These are phyloP conservation scores for Talaromyces atroroseus DNA, from an alignment of 2,329 filamentous ascomycete species.

Conservation along the genomic window DNA sequence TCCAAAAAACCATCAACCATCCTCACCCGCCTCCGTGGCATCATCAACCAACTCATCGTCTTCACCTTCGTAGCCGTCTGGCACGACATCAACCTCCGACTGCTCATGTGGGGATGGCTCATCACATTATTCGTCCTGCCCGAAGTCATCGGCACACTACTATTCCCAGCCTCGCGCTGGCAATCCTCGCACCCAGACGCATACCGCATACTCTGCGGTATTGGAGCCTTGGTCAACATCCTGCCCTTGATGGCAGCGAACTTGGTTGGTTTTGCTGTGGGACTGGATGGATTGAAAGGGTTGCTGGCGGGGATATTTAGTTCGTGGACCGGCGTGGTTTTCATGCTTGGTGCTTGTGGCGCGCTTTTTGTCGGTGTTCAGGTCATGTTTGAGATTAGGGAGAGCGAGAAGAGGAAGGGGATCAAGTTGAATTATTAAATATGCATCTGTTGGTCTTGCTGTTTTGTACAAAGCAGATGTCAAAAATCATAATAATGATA, in stretches of 20 bases:
- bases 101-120: conserved; percentile 96
- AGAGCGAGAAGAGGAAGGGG: conserved; percentile 75
- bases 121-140: conserved; percentile 90
- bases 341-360: conserved; percentile 65
- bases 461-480: not conserved
- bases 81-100: conserved; percentile 89
- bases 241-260: conserved; percentile 97
- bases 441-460: not conserved
- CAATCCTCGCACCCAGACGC: conserved; percentile 56
- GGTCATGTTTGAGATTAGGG: conserved; percentile 93
- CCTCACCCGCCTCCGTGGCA: conserved; percentile 51
- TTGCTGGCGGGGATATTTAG: conserved; percentile 70
- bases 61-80: conserved; percentile 97
- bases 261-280: conserved; percentile 88
- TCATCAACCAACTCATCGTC: conserved; percentile 73
- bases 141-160: conserved; percentile 64
- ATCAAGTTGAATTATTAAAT: conserved; percentile 73
- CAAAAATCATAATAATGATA: not conserved
- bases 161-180: conserved; percentile 73
- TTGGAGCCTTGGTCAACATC: conserved; percentile 76
- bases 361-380: conserved; percentile 80
- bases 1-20: conserved; percentile 22
- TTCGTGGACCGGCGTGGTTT: conserved; percentile 69
- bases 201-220: conserved; percentile 74
- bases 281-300: conserved; percentile 76